These are phyloP conservation scores for Cutaneotrichosporon arboriforme DNA, from an alignment of 1,284 basidiomycete species.

Conservation along the genomic window DNA sequence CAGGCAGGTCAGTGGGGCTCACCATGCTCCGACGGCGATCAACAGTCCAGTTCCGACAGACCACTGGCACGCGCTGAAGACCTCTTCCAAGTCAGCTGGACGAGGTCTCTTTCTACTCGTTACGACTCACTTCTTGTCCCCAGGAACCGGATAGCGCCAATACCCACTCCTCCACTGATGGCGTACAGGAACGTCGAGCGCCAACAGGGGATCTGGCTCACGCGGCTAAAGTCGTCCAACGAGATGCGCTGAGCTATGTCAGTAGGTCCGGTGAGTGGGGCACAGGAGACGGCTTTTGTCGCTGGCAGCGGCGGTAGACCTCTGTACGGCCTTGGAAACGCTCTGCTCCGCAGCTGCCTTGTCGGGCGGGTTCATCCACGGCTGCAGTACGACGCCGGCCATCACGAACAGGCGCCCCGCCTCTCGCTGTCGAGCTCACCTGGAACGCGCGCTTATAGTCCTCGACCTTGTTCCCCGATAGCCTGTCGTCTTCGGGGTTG, in stretches of 20 bases:
- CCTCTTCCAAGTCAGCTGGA: conserved; percentile 3
- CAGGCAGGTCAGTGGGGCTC: conserved; percentile 8
- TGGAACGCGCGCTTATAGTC: conserved; percentile 28
- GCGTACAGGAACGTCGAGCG: conserved; percentile 43
- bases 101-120: no score
- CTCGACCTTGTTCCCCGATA: conserved; percentile 19
- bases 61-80: conserved; percentile 33
- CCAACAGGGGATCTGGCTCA: conserved; percentile 41
- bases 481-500: conserved; percentile 13
- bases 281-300: no score
- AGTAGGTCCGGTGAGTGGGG: no score
- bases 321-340: no score
- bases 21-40: conserved; percentile 37
- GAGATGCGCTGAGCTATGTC: conserved; percentile 6
- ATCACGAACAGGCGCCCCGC: no score
- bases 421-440: conserved; percentile 15
- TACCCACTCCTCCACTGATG: conserved; percentile 40
- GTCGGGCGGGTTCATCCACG: no score
- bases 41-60: conserved; percentile 45
- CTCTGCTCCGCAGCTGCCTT: no score
- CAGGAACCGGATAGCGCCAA: conserved; percentile 41
- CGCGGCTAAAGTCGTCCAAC: conserved; percentile 26
- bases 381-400: no score
- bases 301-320: no score
- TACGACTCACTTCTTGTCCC: conserved; percentile 35